Conservation (phyloP, 2,329 filamentous ascomycete genomes). For the Arthrobotrys sinensis region DNA sequence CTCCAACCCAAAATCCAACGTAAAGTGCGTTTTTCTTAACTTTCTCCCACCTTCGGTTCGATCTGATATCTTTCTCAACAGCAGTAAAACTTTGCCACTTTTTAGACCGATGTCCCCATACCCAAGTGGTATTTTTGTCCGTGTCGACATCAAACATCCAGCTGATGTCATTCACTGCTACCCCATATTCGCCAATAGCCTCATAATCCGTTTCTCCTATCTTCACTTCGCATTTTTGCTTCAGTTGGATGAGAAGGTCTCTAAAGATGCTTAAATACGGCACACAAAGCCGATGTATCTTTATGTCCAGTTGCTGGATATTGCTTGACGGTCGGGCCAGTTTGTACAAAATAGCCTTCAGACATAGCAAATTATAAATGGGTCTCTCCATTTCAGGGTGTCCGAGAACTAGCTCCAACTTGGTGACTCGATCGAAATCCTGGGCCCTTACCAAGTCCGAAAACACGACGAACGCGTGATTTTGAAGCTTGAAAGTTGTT, state of each 20-base stretch:
- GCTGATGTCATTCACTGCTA: conserved; percentile 11
- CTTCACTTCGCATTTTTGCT: not conserved
- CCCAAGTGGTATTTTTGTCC: conserved; percentile 26
- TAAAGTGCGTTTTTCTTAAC: not conserved
- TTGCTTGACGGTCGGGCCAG: conserved; percentile 2
- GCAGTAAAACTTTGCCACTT: not conserved
- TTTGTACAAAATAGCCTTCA: conserved; percentile 16
- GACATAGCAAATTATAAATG: conserved; percentile 17
- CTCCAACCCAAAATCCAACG: not conserved
- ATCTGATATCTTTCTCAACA: not conserved
- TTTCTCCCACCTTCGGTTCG: not conserved
- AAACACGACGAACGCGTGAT: conserved; percentile 23
- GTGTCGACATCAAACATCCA: conserved; percentile 32
- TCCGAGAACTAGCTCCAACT: conserved; percentile 19
- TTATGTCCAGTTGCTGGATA: conserved; percentile 15
- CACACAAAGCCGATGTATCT: conserved; percentile 20
- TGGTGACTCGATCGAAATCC: conserved; percentile 13
- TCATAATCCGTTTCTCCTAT: not conserved
- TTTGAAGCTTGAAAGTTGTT: conserved; percentile 5
- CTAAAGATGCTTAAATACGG: conserved; percentile 31
- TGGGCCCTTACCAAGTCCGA: not conserved
- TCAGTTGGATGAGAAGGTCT: conserved; percentile 1
- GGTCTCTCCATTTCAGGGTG: conserved; percentile 20
- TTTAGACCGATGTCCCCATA: conserved; percentile 17
- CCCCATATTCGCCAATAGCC: not conserved